A percentile compares a stretch with the other conserved stretches of the same genome.
These are phyloP conservation scores for Diversispora epigaea DNA, from an alignment of 192 early-diverging fungal species.

Conservation along the genomic window DNA sequence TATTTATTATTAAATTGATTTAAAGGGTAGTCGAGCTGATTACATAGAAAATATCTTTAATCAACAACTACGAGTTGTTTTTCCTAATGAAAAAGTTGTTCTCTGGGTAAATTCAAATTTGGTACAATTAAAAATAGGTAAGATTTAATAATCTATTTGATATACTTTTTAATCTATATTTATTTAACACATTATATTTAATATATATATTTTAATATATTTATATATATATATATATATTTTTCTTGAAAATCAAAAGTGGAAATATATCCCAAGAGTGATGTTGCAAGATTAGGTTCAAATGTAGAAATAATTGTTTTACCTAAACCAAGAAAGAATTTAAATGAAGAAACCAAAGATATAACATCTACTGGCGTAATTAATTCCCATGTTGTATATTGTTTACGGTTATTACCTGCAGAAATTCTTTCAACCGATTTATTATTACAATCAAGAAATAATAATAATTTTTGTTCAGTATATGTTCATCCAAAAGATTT, in stretches of 20 bases:
- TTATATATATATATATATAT: slow-evolving; percentile 23
- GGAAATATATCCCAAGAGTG: slow-evolving; percentile 52
- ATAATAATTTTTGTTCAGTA: slow-evolving; percentile 35
- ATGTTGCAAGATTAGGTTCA: slow-evolving; percentile 56
- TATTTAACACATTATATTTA: too few relatives aligned
- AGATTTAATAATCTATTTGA: slow-evolving; percentile 16
- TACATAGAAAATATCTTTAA: slow-evolving; percentile 70
- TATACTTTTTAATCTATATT: too few relatives aligned
- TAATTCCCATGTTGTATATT: slow-evolving; percentile 33
- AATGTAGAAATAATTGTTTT: slow-evolving; percentile 74
- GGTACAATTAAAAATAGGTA: slow-evolving; percentile 62
- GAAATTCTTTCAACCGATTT: slow-evolving; percentile 36
- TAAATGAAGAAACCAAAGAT: slow-evolving; percentile 36
- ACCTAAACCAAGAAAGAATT: slow-evolving; percentile 59
- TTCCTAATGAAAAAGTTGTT: slow-evolving; percentile 62
- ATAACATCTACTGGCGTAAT: slow-evolving; percentile 40
- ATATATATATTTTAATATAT: too few relatives aligned
- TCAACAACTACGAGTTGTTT: slow-evolving; percentile 68
- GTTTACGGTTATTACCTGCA: slow-evolving; percentile 38
- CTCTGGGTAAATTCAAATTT: slow-evolving; percentile 72
- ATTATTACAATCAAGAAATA: slow-evolving; percentile 18
- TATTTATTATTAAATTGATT: background rate
- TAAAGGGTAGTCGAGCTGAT: slow-evolving; percentile 68
- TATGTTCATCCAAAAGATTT: slow-evolving; percentile 47
- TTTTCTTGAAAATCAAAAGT: slow-evolving; percentile 34